Evolutionary conservation across 805 yeast species (phyloP), one percentile per base, ranked within the genome.

Genomic region (Schizosaccharomyces octosporus): DNA sequence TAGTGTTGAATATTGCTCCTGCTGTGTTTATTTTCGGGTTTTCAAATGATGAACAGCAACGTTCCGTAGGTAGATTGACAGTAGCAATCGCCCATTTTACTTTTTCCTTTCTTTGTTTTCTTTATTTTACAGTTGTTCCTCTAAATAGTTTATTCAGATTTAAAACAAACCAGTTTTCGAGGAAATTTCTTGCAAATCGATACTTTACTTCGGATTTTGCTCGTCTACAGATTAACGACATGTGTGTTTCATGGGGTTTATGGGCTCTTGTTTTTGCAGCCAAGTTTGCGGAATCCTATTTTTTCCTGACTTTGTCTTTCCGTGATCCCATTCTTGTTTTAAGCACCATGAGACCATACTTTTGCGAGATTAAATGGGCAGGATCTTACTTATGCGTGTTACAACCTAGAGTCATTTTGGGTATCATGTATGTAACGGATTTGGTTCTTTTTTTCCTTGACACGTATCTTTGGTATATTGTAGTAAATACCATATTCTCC

Each of bases 391-490:
- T 89, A 63, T 93, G 99, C 78, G 76, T 73, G 65, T 87, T 85
- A 63, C 98, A 93, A 75, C 84, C 95, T 27, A 84, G 80, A 71
- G 82, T 94, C 69, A 88, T 87, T 55, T 77, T 93, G 70, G 96
- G 95, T 71, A 77, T 93, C 76, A 90, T 93, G 95, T 81, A 80
- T 67, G 81, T 85, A 64, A 90, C 95, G 61, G 98, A 93, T 75
- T 77, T 93, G 79, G 77, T 93, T 67, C 79, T 93, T 75, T 93
- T 93, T 85, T 93, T 93, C 83, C 80, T 93, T 79, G 99, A 93
- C 85, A 87, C 98, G 64, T 93, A 87, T 74, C 80, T 93, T 84
- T 93, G 99, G 99, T 93, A 90, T 79, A 89, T 93, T 78, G 77
- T 93, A 68, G 83, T 85, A 72, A 93, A 90, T 81, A 85, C 95